Evolutionary conservation across 306 rosid genomes (phyloP).

Genomic region (Ochetophila trinervis): DNA sequence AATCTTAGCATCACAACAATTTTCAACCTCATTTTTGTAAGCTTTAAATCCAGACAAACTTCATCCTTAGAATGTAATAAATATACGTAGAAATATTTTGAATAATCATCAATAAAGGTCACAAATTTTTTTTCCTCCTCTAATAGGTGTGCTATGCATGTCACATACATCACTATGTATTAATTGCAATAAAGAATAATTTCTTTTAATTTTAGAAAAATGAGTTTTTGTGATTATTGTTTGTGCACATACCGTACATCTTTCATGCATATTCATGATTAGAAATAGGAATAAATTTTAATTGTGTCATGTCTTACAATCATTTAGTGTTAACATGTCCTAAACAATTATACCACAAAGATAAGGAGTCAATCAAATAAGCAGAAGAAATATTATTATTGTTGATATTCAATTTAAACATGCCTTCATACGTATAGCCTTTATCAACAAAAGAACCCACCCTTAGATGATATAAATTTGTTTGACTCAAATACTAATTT

Average conservation of each 20-base stretch:
- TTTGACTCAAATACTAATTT: no score
- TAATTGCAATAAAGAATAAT: no score
- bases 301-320: background rate
- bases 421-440: no score
- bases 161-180: background rate
- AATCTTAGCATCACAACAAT: background rate
- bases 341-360: background rate
- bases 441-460: no score
- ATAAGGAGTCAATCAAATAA: background rate
- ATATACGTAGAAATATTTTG: background rate
- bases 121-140: background rate
- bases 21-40: background rate
- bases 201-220: no score
- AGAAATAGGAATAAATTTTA: background rate
- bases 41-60: background rate
- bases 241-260: background rate
- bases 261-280: no score
- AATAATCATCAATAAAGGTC: background rate
- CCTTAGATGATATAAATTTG: no score
- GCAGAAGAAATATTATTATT: background rate
- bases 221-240: no score
- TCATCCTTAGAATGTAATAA: background rate
- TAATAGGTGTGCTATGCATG: background rate
- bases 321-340: background rate
- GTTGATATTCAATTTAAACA: background rate